phyloP scores from a whole-genome alignment of 192 early-diverging fungal genomes.

The Coemansia sp. region DNA sequence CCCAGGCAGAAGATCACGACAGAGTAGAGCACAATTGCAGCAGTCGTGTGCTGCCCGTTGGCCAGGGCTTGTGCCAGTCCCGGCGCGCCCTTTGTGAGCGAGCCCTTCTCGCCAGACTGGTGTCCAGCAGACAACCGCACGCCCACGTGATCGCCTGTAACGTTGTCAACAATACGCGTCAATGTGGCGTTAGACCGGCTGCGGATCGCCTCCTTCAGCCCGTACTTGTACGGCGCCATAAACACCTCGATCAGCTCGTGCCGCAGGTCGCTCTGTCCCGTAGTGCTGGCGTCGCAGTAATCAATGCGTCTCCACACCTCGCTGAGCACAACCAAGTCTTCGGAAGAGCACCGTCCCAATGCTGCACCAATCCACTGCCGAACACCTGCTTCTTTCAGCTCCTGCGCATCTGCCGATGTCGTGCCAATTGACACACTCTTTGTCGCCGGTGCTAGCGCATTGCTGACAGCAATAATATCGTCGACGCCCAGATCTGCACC shows the following conservation, averaged over 20 bases:
- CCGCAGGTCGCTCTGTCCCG: constrained; percentile 31
- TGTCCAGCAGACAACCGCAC: constrained; percentile 1
- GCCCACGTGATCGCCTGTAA: constrained; percentile 34
- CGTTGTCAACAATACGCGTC: constrained; percentile 49
- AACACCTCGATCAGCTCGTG: constrained; percentile 45
- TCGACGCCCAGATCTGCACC: constrained; percentile 30
- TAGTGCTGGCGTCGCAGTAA: constrained; percentile 30
- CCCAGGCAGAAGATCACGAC: constrained; percentile 53
- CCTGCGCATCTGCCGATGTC: constrained; percentile 16
- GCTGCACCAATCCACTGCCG: constrained; percentile 32
- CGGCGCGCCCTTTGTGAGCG: constrained; percentile 4
- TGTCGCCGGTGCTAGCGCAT: neutral
- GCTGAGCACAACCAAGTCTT: constrained; percentile 45
- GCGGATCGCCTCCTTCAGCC: constrained; percentile 47
- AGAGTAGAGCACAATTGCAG: constrained; percentile 48
- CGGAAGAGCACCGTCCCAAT: constrained; percentile 36
- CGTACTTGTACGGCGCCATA: constrained; percentile 36
- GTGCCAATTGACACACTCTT: constrained; percentile 15
- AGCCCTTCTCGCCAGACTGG: constrained; percentile 10
- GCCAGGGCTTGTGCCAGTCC: constrained; percentile 32
- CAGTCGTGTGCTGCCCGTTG: constrained; percentile 45
- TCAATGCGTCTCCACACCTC: constrained; percentile 54
- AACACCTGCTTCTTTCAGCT: constrained; percentile 19
- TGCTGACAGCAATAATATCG: constrained; percentile 11
- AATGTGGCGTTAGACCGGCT: constrained; percentile 43